phyloP scores from a whole-genome alignment of 2,329 filamentous ascomycete genomes.

The Balansia obtecta region DNA sequence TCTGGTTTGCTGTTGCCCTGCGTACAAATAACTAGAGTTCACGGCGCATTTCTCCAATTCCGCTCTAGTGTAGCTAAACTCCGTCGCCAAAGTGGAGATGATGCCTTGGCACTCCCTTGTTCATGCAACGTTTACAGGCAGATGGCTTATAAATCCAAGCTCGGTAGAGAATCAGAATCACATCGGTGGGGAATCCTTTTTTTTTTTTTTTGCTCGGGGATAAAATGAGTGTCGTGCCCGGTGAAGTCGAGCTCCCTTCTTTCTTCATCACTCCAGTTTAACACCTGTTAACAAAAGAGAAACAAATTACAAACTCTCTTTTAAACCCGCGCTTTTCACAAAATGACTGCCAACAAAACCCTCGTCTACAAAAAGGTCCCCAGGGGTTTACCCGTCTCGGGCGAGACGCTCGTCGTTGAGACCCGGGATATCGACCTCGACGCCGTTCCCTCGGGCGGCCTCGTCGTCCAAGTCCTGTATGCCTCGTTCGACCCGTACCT shows the following conservation, averaged over 20 bases:
- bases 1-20: too few species aligned
- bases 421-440: slow-evolving; percentile 53
- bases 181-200: too few species aligned
- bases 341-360: slow-evolving; percentile 50
- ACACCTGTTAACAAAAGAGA: too few species aligned
- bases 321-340: not conserved
- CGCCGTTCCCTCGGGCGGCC: slow-evolving; percentile 46
- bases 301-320: not conserved
- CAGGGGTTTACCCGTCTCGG: slow-evolving; percentile 51
- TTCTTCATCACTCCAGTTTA: too few species aligned
- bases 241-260: not conserved
- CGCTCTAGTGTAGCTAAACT: too few species aligned
- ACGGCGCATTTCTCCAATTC: too few species aligned
- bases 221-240: not conserved
- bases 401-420: slow-evolving; percentile 59
- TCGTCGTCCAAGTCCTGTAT: slow-evolving; percentile 60
- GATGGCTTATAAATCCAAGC: not conserved
- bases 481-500: slow-evolving; percentile 76
- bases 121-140: not conserved
- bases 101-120: not conserved
- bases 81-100: too few species aligned
- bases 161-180: not conserved
- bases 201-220: not conserved
- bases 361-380: slow-evolving; percentile 64
- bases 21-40: too few species aligned